These are phyloP conservation scores for Amaranthus tricolor DNA, from an alignment of 179 eudicot genomes.

Conservation along the genomic window DNA sequence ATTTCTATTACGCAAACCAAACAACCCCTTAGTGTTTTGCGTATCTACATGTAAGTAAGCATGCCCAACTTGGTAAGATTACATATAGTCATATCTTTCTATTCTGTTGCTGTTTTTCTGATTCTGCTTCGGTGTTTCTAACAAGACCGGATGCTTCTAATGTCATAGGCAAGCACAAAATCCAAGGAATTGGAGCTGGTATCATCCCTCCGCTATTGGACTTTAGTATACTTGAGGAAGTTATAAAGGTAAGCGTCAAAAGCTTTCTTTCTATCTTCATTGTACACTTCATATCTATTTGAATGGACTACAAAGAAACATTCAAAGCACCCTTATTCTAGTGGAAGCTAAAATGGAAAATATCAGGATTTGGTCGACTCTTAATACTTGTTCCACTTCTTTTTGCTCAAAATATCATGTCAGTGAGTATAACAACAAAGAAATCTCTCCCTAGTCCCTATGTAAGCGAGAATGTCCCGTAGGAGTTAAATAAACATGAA, in stretches of 20 bases:
- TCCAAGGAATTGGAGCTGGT: constrained; percentile 79
- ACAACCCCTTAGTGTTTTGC: too few species aligned
- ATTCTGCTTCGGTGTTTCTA: neutral
- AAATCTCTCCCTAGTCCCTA: too few species aligned
- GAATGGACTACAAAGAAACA: neutral
- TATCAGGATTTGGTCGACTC: neutral
- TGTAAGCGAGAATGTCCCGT: too few species aligned
- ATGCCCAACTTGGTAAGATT: neutral
- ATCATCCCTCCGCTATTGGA: constrained; percentile 53
- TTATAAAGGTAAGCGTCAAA: constrained; percentile 44
- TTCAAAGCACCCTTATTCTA: neutral
- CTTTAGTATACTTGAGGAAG: constrained; percentile 47
- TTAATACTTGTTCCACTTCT: neutral
- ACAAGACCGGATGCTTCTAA: neutral
- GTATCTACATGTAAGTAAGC: too few species aligned
- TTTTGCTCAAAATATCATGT: neutral
- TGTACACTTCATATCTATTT: neutral
- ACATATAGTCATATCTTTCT: neutral
- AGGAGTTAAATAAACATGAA: too few species aligned
- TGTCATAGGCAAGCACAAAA: constrained; percentile 60
- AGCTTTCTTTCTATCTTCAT: neutral
- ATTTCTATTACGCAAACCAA: too few species aligned
- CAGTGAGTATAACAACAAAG: too few species aligned
- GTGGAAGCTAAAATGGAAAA: neutral
- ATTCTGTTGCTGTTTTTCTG: neutral